Evolutionary conservation across 2,329 filamentous ascomycete genomes (phyloP), one percentile per base, ranked within the genome.

Genomic region (Claviceps maximensis): DNA sequence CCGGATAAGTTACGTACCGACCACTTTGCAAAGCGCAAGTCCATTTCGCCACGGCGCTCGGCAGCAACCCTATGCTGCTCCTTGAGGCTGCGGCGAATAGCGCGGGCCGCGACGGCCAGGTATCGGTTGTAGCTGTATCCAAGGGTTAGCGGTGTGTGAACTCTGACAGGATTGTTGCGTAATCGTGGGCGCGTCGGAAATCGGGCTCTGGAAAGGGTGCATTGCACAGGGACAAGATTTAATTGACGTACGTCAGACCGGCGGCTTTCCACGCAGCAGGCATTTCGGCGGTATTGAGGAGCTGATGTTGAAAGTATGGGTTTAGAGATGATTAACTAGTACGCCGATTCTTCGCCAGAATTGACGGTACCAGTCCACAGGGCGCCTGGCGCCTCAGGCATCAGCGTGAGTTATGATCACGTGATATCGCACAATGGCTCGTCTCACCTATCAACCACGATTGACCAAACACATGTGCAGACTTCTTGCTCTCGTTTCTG

Each of bases 211-310:
- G 31, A 33, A 3, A n/a, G 27, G 45, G 50, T 21, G 33, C 21
- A 31, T 36, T 13, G 21, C 10, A 52, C 36, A 51, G 46, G 46
- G 50, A 36, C 49, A 55, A 56, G 50, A 41, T 63, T 9, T 60
- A 65, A 66, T 69, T 63, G 62, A 79, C 88, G 73, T 86, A 95
- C 90, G 84, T 94, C 71, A 97, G 79, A 75, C 93, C 93, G 72
- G 93, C 88, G 69, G 90, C 83, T 87, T 96, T 97, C 93, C 91
- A 98, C 71, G 90, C 88, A 78, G 90, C 91, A 76, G 86, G 79
- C 93, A 97, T 98, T 77, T 81, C 88, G 81, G 70, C 70, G 71
- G 68, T 66, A 60, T 71, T 69, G 62, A 33, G 42, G 23, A 47
- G 38, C 27, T 51, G 51, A 42, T 17, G 38, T 51, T 46, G 59